These are phyloP conservation scores for Mallotus nudiflorus DNA, from an alignment of 345 rosid genomes.

Conservation along the genomic window DNA sequence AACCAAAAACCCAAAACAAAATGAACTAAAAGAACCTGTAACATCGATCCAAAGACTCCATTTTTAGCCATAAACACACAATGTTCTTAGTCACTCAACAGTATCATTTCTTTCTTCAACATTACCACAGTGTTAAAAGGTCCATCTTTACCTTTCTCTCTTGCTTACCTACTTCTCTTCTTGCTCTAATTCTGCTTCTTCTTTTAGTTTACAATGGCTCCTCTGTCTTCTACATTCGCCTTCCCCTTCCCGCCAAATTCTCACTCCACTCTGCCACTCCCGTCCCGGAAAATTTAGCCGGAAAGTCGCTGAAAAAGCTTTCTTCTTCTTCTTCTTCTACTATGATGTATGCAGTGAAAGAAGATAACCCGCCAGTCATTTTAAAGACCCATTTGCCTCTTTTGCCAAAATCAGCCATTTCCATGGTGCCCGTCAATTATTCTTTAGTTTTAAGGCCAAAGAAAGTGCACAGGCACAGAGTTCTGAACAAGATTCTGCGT, in stretches of 20 bases:
- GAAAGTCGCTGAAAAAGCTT: conserved; percentile 29
- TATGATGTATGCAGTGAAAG: conserved; percentile 53
- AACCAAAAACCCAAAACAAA: not conserved
- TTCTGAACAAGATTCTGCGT: conserved; percentile 18
- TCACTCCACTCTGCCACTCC: conserved; percentile 28
- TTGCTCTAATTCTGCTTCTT: conserved; percentile 60
- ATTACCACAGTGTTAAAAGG: conserved; percentile 32
- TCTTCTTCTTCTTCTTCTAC: conserved; percentile 40
- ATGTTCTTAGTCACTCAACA: conserved; percentile 20
- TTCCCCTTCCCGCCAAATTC: conserved; percentile 46
- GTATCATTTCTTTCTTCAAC: conserved; percentile 4
- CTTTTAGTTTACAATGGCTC: conserved; percentile 68
- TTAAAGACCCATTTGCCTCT: conserved; percentile 38
- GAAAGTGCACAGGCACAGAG: conserved; percentile 11
- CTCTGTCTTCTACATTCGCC: conserved; percentile 58
- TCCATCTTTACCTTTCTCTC: conserved; percentile 38
- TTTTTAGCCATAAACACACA: not conserved
- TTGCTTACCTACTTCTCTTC: conserved; percentile 59
- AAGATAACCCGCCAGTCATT: conserved; percentile 37
- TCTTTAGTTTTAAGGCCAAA: conserved; percentile 22
- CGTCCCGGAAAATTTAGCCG: conserved; percentile 26
- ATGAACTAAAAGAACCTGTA: not conserved
- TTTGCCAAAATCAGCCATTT: conserved; percentile 25
- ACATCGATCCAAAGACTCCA: not conserved
- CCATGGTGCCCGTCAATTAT: conserved; percentile 22